Evolutionary conservation across 2,329 filamentous ascomycete genomes (phyloP).

Genomic region (Phaeosphaeria sp.): DNA sequence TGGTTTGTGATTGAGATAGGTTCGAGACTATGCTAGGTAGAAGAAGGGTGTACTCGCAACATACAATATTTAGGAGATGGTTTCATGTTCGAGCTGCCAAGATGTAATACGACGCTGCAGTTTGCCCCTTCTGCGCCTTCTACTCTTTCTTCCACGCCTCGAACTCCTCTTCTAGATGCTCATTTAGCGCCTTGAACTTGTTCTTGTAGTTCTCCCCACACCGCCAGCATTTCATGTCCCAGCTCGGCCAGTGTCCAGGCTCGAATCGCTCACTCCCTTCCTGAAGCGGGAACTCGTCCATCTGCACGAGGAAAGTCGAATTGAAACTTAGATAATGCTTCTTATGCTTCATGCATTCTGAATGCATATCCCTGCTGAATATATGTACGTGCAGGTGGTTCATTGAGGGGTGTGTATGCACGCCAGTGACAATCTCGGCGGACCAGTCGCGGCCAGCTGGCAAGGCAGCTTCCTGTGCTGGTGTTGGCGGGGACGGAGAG

Average conservation of each 20-base stretch:
- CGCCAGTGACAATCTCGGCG: constrained; percentile 74
- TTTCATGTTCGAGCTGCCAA: not conserved
- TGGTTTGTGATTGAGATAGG: too few relatives aligned
- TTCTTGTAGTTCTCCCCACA: constrained; percentile 78
- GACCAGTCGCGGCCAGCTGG: constrained; percentile 81
- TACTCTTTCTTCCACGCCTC: constrained; percentile 69
- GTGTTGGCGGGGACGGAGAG: constrained; percentile 32
- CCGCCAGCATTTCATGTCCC: constrained; percentile 81
- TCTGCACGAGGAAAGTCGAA: constrained; percentile 79
- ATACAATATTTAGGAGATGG: too few relatives aligned
- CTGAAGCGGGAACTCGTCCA: constrained; percentile 80
- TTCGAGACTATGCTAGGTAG: too few relatives aligned
- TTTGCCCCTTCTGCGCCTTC: too few relatives aligned
- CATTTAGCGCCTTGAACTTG: constrained; percentile 75
- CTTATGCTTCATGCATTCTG: constrained; percentile 72
- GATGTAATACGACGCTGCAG: too few relatives aligned
- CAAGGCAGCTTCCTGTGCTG: constrained; percentile 52
- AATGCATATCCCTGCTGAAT: constrained; percentile 79
- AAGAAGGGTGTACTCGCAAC: too few relatives aligned
- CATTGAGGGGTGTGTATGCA: constrained; percentile 92
- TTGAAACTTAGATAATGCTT: constrained; percentile 95
- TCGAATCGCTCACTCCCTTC: constrained; percentile 68
- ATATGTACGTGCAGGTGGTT: constrained; percentile 90
- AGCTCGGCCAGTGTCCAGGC: constrained; percentile 65
- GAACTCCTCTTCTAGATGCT: constrained; percentile 77